Conservation (phyloP, 2,329 filamentous ascomycete genomes). For the Ceratocystis ficicola region DNA sequence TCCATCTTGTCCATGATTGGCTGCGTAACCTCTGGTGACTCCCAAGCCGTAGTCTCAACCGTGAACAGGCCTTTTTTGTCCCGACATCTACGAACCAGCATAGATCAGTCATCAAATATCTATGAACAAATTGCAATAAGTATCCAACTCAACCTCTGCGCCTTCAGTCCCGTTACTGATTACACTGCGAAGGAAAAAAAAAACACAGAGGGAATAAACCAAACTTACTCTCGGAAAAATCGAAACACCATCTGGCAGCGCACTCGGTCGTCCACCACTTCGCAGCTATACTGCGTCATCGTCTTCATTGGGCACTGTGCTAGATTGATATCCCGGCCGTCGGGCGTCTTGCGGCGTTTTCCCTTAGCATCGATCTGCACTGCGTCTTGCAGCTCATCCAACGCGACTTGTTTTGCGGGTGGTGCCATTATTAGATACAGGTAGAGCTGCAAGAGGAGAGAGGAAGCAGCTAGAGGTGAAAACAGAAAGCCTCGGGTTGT, state of each 20-base stretch:
- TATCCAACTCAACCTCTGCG: neutral
- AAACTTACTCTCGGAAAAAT: conserved; percentile 46
- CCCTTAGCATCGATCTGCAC: conserved; percentile 39
- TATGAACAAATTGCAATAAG: neutral
- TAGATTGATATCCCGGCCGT: conserved; percentile 36
- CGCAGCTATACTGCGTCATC: conserved; percentile 50
- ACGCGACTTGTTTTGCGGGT: conserved; percentile 44
- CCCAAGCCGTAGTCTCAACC: conserved; percentile 54
- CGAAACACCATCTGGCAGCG: conserved; percentile 47
- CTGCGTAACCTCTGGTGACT: conserved; percentile 29
- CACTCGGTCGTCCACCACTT: conserved; percentile 39
- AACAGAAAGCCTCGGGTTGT: neutral
- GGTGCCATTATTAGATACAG: conserved; percentile 40
- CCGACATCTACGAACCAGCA: conserved; percentile 37
- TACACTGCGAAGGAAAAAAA: too few relatives aligned
- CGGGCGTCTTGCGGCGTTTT: conserved; percentile 38
- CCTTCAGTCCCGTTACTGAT: neutral
- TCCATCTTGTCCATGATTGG: conserved; percentile 21
- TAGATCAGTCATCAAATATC: neutral
- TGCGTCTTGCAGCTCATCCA: conserved; percentile 38
- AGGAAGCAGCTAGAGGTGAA: neutral
- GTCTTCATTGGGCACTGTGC: conserved; percentile 43
- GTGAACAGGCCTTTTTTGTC: conserved; percentile 46
- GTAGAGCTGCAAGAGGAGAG: neutral
- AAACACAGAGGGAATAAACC: neutral